Conservation (phyloP, 306 rosid genomes). For the Cucumis cinereus region DNA sequence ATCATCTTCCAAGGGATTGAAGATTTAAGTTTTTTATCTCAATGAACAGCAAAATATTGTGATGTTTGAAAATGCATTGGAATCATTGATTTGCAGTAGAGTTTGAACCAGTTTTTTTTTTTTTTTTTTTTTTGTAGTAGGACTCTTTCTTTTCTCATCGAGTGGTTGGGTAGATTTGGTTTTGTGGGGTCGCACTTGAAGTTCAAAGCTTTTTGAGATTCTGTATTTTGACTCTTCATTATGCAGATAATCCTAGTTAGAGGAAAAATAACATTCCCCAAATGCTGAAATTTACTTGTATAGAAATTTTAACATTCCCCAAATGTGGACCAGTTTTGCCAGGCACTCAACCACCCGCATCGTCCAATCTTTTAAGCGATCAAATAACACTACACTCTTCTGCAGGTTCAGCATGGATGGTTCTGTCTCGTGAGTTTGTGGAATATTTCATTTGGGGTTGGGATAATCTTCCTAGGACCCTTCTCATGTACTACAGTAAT, state of each 20-base stretch:
- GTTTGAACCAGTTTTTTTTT: not conserved
- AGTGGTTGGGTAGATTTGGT: not conserved
- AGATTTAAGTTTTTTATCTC: not conserved
- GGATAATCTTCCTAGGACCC: constrained; percentile 90
- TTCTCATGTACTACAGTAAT: constrained; percentile 88
- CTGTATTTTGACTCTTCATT: not conserved
- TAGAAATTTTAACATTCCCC: not conserved
- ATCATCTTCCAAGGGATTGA: not conserved
- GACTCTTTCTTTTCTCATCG: not conserved
- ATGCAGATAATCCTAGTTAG: not conserved
- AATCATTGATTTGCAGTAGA: not conserved
- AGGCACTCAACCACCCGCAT: not conserved
- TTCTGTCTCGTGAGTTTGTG: constrained; percentile 61
- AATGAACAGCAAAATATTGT: not conserved
- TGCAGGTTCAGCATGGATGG: constrained; percentile 98
- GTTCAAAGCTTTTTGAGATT: not conserved
- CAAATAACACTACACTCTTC: not conserved
- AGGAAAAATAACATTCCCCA: not conserved
- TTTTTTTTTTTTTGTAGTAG: not conserved
- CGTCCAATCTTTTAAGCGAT: not conserved
- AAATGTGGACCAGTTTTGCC: not conserved
- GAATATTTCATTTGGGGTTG: constrained; percentile 84
- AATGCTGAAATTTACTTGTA: not conserved
- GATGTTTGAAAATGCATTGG: not conserved
- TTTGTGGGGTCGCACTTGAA: not conserved